Conservation (phyloP, 2,329 filamentous ascomycete genomes). For the Metarhizium robertsii region DNA sequence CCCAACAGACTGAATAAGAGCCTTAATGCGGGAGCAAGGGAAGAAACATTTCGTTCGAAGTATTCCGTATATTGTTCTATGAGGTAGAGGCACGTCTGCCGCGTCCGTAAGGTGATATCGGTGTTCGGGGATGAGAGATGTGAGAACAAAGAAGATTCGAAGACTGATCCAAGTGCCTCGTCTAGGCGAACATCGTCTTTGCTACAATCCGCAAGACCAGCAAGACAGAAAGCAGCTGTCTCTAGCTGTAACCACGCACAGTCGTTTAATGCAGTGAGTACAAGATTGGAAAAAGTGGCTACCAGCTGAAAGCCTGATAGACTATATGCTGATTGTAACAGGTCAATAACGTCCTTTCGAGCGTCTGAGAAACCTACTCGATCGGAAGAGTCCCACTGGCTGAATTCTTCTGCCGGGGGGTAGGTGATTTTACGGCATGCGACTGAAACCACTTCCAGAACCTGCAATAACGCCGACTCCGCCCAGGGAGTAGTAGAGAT, state of each 20-base stretch:
- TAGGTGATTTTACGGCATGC: slow-evolving; percentile 63
- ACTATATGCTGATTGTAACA: slow-evolving; percentile 63
- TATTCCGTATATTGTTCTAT: slow-evolving; percentile 69
- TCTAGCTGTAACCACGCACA: slow-evolving; percentile 52
- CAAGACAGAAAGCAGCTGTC: slow-evolving; percentile 53
- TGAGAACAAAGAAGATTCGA: slow-evolving; percentile 49
- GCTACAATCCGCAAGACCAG: slow-evolving; percentile 57
- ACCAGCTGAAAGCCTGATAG: slow-evolving; percentile 48
- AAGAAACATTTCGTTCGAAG: slow-evolving; percentile 60
- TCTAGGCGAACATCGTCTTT: slow-evolving; percentile 50
- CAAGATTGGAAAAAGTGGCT: slow-evolving; percentile 45
- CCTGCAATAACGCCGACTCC: slow-evolving; percentile 43
- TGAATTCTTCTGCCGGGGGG: slow-evolving; percentile 46
- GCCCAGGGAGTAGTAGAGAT: slow-evolving; percentile 44
- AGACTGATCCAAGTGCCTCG: slow-evolving; percentile 48
- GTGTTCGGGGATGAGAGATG: slow-evolving; percentile 40
- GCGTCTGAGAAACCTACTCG: slow-evolving; percentile 61
- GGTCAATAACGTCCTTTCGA: slow-evolving; percentile 68
- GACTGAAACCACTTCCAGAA: slow-evolving; percentile 56
- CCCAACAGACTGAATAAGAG: slow-evolving; percentile 64
- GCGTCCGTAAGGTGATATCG: slow-evolving; percentile 50
- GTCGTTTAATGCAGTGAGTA: slow-evolving; percentile 37
- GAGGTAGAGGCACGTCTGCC: slow-evolving; percentile 59
- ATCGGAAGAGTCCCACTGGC: slow-evolving; percentile 61
- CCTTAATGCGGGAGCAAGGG: slow-evolving; percentile 61